Evolutionary conservation across 164 flowering plant genomes (phyloP).

Genomic region (Cinnamomum micranthum): DNA sequence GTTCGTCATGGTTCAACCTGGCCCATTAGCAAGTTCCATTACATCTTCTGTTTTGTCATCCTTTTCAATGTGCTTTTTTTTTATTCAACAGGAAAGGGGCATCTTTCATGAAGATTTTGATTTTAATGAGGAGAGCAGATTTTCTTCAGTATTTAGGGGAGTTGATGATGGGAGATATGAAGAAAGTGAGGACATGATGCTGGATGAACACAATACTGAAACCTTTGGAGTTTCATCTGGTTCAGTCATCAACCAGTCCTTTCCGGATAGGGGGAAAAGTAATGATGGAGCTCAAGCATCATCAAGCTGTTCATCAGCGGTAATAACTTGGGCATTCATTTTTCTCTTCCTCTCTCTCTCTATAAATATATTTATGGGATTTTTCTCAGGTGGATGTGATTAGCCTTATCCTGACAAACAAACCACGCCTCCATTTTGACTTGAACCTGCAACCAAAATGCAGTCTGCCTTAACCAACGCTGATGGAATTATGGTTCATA

Average conservation of each 20-base stretch:
- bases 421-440: no score
- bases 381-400: no score
- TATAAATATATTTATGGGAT: neutral
- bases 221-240: conserved; percentile 63
- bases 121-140: conserved; percentile 86
- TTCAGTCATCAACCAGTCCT: conserved; percentile 32
- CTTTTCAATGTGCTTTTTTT: conserved; percentile 6
- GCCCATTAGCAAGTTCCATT: conserved; percentile 4
- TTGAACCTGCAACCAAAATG: no score
- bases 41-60: neutral
- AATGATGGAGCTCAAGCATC: conserved; percentile 37
- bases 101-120: conserved; percentile 50
- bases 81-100: conserved; percentile 76
- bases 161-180: conserved; percentile 68
- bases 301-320: conserved; percentile 47
- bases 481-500: no score
- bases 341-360: neutral
- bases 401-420: no score
- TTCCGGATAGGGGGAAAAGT: conserved; percentile 38
- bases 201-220: conserved; percentile 54
- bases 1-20: neutral
- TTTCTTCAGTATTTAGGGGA: conserved; percentile 67
- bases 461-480: no score
- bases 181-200: conserved; percentile 48
- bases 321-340: conserved; percentile 19